Base-by-base conservation (phyloP, 148 eudicot species). In the Camellia japonica region DNA sequence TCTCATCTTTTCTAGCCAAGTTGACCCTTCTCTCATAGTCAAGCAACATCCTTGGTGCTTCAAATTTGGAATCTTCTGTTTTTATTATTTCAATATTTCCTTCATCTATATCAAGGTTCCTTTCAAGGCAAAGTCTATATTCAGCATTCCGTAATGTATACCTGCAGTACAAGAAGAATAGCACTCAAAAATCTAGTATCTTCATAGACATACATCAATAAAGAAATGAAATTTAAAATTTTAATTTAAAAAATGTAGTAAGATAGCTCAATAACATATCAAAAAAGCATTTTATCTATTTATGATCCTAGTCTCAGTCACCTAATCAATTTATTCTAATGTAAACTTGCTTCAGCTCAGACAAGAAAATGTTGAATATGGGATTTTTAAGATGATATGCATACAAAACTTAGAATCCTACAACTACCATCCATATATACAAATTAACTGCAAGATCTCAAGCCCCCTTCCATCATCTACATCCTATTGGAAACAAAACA, bases 91-190 rank as follows among this genome's bases (percentile, higher is more conserved):
- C 93, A 71, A n/a, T 66, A 73, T 30, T 65, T 76, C 84, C 93
- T 60, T 86, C 97, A 61, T 88, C 71, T 23, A 89, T 87, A 65
- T 85, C 99, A 85, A 95, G 89, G 86, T 89, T 95, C 83, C 86
- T 93, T 81, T 95, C 97, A 74, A 95, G 93, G 78, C 94, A 93
- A 66, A 95, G 97, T 88, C 99, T 92, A 78, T 92, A 92, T 85
- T 95, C 99, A 78, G 97, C 99, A 92, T 95, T 95, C 76, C 92
- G 83, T 74, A 95, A 85, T 54, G 99, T 93, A 88, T 95, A 93
- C 85, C 99, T 95, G 93, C 86, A 89, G 51, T 64, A 61, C 60
- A 70, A 70, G 15, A 78, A 52, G 78, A 79, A 46, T 49, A 47
- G 58, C 20, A 51, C 72, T 69, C 23, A 55, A 23, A 78, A 51